Percentiles rank a stretch among this genome's conserved stretches.
These are phyloP conservation scores for Starmerella floris DNA, from an alignment of 805 yeast genomes.

Conservation along the genomic window DNA sequence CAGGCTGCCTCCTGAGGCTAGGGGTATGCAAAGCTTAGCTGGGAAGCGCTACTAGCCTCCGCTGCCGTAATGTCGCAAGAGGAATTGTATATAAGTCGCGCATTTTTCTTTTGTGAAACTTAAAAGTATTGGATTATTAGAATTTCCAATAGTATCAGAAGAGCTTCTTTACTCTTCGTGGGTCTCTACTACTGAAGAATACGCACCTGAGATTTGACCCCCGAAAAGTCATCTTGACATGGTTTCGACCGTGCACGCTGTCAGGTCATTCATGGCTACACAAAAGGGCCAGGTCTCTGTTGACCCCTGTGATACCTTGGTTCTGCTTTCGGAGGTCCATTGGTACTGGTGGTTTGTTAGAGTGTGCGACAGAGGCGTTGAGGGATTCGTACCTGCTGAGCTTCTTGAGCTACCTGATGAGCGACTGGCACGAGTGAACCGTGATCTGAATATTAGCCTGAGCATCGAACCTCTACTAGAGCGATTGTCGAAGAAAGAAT, in stretches of 20 bases:
- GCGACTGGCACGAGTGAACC: constrained; percentile 77
- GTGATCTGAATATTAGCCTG: constrained; percentile 54
- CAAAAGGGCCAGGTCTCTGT: constrained; percentile 84
- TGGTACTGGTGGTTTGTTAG: constrained; percentile 93
- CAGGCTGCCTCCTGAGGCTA: not conserved
- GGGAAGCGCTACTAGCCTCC: too few relatives aligned
- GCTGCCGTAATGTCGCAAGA: too few relatives aligned
- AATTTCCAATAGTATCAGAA: too few relatives aligned
- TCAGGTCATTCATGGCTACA: constrained; percentile 79
- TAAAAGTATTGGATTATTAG: too few relatives aligned
- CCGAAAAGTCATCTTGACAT: too few relatives aligned
- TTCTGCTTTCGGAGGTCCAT: constrained; percentile 73
- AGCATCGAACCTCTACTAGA: not conserved
- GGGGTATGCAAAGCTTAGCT: not conserved
- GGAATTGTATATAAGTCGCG: too few relatives aligned
- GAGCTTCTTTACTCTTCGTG: too few relatives aligned
- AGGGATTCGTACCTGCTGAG: constrained; percentile 97
- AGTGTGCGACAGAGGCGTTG: constrained; percentile 43
- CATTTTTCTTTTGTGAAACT: too few relatives aligned
- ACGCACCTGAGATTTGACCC: too few relatives aligned
- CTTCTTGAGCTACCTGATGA: constrained; percentile 84
- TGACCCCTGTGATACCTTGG: constrained; percentile 61
- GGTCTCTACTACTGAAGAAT: too few relatives aligned
- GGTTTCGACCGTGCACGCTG: constrained; percentile 25
- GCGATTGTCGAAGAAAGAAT: too few relatives aligned